These are phyloP conservation scores for Phytopythium boreale DNA, from an alignment of 352 stramenopile species.

Conservation along the genomic window DNA sequence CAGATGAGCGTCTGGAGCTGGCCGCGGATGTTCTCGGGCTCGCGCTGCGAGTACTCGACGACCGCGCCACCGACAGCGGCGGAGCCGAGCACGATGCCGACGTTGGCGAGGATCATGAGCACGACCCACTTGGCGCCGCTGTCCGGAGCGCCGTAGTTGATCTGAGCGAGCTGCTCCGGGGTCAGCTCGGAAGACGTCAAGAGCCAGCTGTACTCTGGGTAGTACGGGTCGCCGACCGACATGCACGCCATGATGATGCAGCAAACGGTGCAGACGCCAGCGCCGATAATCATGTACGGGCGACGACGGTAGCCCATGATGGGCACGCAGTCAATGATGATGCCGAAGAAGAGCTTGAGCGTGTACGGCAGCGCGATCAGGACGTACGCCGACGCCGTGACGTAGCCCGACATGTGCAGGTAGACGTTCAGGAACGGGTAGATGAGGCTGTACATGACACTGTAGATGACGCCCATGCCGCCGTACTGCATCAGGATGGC, in stretches of 20 bases:
- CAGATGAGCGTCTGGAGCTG: conserved; percentile 37
- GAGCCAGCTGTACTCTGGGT: conserved; percentile 10
- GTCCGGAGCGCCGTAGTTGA: conserved; percentile 26
- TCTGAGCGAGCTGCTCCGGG: conserved; percentile 14
- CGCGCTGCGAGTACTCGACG: conserved; percentile 50
- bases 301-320: conserved; percentile 57
- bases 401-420: conserved; percentile 60
- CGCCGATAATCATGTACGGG: conserved; percentile 72
- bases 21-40: conserved; percentile 37
- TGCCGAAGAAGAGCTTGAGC: conserved; percentile 65
- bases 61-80: conserved; percentile 37
- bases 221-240: conserved; percentile 46
- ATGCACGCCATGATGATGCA: conserved; percentile 45
- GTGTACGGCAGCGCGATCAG: conserved; percentile 59
- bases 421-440: conserved; percentile 82
- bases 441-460: conserved; percentile 46
- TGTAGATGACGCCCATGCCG: conserved; percentile 58
- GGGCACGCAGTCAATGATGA: conserved; percentile 61
- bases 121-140: conserved; percentile 31
- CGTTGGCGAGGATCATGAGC: conserved; percentile 33
- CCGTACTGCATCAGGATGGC: conserved; percentile 70
- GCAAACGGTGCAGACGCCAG: conserved; percentile 49
- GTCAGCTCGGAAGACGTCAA: conserved; percentile 43
- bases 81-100: conserved; percentile 37
- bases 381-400: conserved; percentile 56